Base-by-base conservation (phyloP, 352 stramenopile genomes). In the Pseudoperonospora humuli region DNA sequence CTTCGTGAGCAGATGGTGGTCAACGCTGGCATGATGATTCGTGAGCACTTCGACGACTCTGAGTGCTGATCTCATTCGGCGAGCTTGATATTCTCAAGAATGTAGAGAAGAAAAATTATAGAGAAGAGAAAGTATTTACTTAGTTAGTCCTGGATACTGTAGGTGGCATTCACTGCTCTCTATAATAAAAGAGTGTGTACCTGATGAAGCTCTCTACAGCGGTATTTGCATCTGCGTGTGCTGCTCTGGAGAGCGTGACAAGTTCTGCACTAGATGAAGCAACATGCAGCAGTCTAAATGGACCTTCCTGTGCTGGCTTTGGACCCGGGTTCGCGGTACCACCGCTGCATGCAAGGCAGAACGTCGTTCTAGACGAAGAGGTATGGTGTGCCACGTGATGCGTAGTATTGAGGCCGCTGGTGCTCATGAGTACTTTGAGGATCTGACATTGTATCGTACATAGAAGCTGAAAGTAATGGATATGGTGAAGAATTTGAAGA, bases 271-370 rank as follows among this genome's bases (percentile, higher is more conserved):
- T 7, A 1, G 5, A 32, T n/a, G 19, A 23, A 2, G 17, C 10
- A 6, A 37, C 40, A 6, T 89, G 76, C 48, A 89, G 74, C 48
- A 86, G 74, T 25, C 56, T 81, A 8, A 86, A 77, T n/a, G 76
- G 76, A 10, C 76, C 76, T 17, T 89, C 70, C 28, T 89, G 76
- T 27, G 29, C 20, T 1, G 57, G 32, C 19, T 32, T 70, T 0
- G 57, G 45, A 2, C 27, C 39, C 14, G 56, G 57, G 24, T 72
- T 75, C 36, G 43, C 54, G 25, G n/a, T 48, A 11, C 42, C 71
- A 17, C 70, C 74, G 17, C 39, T 18, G 8, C 64, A 89, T 39
- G 66, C 66, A 11, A 26, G 29, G 3, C 29, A 60, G 10, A 73
- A 75, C 31, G 62, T 89, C 17, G 70, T 77, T 27, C 32, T 46